Base-by-base conservation (phyloP, 208 protist species). In the Acanthamoeba triangularis region DNA sequence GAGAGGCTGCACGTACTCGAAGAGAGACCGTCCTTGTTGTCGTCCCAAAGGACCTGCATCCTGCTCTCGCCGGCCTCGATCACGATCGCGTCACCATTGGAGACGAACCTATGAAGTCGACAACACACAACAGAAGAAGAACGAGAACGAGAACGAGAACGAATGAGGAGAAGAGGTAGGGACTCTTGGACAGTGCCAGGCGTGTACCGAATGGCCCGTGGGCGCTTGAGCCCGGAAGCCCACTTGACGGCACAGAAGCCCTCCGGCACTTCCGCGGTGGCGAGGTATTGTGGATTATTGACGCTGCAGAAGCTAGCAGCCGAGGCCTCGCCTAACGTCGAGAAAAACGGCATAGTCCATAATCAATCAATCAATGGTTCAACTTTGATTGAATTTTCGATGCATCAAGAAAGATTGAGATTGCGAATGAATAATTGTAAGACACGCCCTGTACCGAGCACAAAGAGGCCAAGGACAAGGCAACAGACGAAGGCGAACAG, bases 71-170 rank as follows among this genome's bases (percentile, higher is more conserved):
- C 11, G 30, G 84, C 2, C 4, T 91, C 84, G 18, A 91, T 28
- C 30, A 91, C 84, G 23, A 91, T 20, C 18, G 59, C 84, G 56
- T 91, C 84, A 10, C 84, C 84, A 16, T 91, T 91, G 35, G 84
- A 72, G 0, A 14, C 84, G 41, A 91, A 63, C 54, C 84, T 88
- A 33, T 90, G 28, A 20, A 69, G 8, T 8, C 59, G 41, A 33
- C 11, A 6, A 25, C 20, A 67, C 23, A 5, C 1, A 67, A 67
- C 61, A n/a, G 23, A 28, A 67, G 61, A n/a, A 67, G 23, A 18
- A 67, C 2, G 61, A n/a, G 23, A 18, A 67, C 2, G 61, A n/a
- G 23, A 20, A 78, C 69, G 28, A 78, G 16, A 16, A 78, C 30
- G 69, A 6, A 78, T n/a, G 59, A 7, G 59, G 59, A 65, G 11